Base-by-base conservation (phyloP, 257 asterid genomes). In the Penstemon newberryi region DNA sequence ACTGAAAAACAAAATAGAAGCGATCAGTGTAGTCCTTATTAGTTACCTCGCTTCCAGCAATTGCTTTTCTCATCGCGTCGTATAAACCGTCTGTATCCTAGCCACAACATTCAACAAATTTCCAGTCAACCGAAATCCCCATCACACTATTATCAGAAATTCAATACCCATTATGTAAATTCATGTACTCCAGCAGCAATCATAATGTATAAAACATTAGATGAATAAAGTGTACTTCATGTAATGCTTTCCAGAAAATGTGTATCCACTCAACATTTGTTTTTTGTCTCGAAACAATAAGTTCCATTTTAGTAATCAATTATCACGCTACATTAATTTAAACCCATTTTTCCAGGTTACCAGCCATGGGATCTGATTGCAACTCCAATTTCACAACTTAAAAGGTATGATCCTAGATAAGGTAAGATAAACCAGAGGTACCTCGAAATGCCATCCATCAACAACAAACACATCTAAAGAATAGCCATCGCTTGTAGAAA, bases 361-460 rank as follows among this genome's bases (percentile, higher is more conserved):
- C 33, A 54, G 1, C 66, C 25, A 10, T 13, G 43, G 65, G n/a
- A 64, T 66, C 37, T 41, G 39, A 63, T 50, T 57, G 56, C 36
- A 7, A n/a, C 40, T 56, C 25, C 49, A 43, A 12, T 68, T 18
- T n/a, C 18, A 49, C 40, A 65, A 7, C 56, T 58, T 46, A 44
- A 25, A 62, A 47, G 39, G 46, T 39, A 57, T 64, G 33, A 50
- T 62, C 61, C 56, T 58, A 66, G 15, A 44, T 65, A 49, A 51
- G 59, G 65, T 38, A 59, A 72, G 54, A 25, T 61, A 76, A 78
- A 73, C 15, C 60, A 47, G 37, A 70, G 64, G 57, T 88, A 93
- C 98, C 98, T 90, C 97, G 59, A 68, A 64, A 66, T 81, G 87
- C 98, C 97, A 93, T 73, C 98, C 98, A 72, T 93, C 98, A 58